Evolutionary conservation across 2,329 filamentous ascomycete genomes (phyloP), one percentile per base, ranked within the genome.

Genomic region (Diaporthe citriasiana): DNA sequence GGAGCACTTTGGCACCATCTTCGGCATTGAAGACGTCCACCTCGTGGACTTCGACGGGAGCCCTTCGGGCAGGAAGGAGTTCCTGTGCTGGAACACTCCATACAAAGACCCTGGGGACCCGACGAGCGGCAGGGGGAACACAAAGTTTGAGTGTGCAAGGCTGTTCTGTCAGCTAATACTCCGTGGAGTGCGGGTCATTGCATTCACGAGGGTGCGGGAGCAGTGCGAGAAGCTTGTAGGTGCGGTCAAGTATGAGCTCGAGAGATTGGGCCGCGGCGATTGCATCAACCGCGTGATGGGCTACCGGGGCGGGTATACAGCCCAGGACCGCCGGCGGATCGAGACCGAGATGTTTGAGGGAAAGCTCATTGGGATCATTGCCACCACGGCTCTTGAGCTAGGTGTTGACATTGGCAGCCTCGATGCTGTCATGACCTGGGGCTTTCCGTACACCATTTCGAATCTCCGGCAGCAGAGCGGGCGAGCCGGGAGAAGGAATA

Each of bases 271-370:
- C 33, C 89, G 95, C 55, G 83, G 90, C 4, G 95, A 97, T 79
- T 93, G 94, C 50, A 90, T 91, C 79, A 90, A 90, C 38, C 88
- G 96, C 60, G 94, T 99, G 1, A 98, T 98, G 95, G 95, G 94
- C 0, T 99, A 99, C 80, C 91, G 97, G 76, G 97, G 97, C 33
- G 97, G 97, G 0, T 99, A 99, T 80, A 98, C 95, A 4, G 91
- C 96, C 2, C 93, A 97, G 81, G 97, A 99, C 79, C 89, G 97
- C 72, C 90, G 97, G 25, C 88, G 90, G 72, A 98, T 99, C 74
- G 97, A 99, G 82, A 91, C 89, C 35, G 95, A 98, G 81, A 98
- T 99, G 97, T 99, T 99, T 78, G 94, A 97, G 72, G 97, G 97
- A 0, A 97, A 95, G 79, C 87, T 99, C 1, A 88, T 98, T 75